These are phyloP conservation scores for Prunus padus DNA, from an alignment of 306 rosid genomes.

Conservation along the genomic window DNA sequence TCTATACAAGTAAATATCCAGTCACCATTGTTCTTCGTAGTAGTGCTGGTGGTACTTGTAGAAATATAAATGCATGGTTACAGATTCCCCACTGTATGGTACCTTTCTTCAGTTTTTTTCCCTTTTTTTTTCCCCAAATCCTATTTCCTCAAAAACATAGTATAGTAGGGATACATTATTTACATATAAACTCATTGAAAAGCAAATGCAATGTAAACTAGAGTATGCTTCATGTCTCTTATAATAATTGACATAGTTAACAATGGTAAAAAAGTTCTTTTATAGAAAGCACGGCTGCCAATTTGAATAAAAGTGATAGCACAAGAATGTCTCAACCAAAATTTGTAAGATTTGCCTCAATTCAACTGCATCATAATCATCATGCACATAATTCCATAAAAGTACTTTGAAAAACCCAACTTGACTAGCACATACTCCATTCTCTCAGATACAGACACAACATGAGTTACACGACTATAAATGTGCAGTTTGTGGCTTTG, in stretches of 20 bases:
- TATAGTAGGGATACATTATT: not conserved
- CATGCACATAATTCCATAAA: not conserved
- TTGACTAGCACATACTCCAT: not conserved
- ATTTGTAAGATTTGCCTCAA: not conserved
- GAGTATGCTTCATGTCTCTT: not conserved
- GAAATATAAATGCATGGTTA: not conserved
- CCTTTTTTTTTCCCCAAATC: not conserved
- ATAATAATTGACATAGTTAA: not conserved
- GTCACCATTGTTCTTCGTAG: not conserved
- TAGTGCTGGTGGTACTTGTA: not conserved
- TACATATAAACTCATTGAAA: not conserved
- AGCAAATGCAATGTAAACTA: not conserved
- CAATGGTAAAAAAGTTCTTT: not conserved
- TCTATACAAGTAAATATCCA: not conserved
- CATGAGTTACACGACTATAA: too few species aligned
- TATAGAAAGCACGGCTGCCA: too few species aligned
- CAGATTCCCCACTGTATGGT: not conserved
- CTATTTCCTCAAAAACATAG: not conserved
- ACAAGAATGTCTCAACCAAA: slow-evolving; percentile 1
- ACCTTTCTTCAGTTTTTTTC: not conserved
- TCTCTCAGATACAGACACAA: not conserved
- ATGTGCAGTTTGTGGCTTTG: not conserved
- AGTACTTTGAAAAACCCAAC: too few species aligned
- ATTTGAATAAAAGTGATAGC: not conserved
- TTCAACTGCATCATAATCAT: not conserved